Conservation (phyloP, 768 basidiomycete genomes). For the Chalciporus piperatus region DNA sequence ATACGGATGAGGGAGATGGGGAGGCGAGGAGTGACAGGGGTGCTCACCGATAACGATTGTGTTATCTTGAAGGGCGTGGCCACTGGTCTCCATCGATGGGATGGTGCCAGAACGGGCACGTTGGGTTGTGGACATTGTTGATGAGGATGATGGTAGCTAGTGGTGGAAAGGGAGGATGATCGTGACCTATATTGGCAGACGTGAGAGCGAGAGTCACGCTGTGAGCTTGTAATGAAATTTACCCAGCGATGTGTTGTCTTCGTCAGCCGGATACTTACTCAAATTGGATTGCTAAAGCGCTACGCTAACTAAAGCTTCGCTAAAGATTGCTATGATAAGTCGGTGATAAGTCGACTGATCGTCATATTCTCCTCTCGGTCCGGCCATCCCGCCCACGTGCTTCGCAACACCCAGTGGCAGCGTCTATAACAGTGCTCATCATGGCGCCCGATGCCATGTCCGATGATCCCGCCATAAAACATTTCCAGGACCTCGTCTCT, state of each 20-base stretch:
- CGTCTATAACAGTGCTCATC: neutral
- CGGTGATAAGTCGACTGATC: too few species aligned
- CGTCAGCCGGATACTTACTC: constrained; percentile 18
- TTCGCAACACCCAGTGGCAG: neutral
- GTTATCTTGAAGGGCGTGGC: constrained; percentile 78
- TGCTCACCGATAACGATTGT: constrained; percentile 80
- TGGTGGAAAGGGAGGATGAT: neutral
- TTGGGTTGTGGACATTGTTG: constrained; percentile 35
- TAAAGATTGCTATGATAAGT: too few species aligned
- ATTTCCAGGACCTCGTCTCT: constrained; percentile 62
- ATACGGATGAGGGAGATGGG: constrained; percentile 9
- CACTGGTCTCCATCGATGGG: constrained; percentile 80
- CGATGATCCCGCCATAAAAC: constrained; percentile 53
- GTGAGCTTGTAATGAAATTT: neutral
- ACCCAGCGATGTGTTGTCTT: constrained; percentile 4
- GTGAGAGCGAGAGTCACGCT: constrained; percentile 10
- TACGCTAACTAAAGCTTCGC: too few species aligned
- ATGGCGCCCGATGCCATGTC: constrained; percentile 20
- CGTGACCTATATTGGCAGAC: constrained; percentile 16
- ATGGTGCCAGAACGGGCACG: constrained; percentile 77
- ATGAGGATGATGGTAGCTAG: neutral
- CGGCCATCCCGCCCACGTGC: neutral
- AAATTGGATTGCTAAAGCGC: constrained; percentile 1
- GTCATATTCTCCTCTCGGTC: neutral
- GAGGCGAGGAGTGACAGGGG: constrained; percentile 16